phyloP scores from a whole-genome alignment of 2,329 filamentous ascomycete genomes.

The Monilinia laxa region DNA sequence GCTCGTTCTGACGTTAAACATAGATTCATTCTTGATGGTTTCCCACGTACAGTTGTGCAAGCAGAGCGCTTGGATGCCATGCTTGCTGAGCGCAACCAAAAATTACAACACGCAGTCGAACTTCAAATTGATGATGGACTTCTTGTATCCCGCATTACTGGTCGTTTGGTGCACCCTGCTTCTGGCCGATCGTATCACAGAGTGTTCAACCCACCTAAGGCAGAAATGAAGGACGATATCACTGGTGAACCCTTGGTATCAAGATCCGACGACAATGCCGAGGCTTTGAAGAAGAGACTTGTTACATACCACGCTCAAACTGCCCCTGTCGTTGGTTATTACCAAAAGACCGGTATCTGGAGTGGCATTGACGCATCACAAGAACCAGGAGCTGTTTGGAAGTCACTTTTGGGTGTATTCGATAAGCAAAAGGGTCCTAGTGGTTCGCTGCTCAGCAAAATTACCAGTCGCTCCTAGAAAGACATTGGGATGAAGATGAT shows the following conservation, averaged over 20 bases:
- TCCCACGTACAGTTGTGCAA: slow-evolving; percentile 94
- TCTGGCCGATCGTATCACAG: slow-evolving; percentile 97
- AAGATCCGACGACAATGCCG: slow-evolving; percentile 95
- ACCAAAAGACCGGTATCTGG: slow-evolving; percentile 98
- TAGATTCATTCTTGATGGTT: slow-evolving; percentile 98
- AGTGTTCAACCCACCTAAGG: slow-evolving; percentile 97
- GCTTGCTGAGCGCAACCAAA: slow-evolving; percentile 75
- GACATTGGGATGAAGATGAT: slow-evolving; percentile 8
- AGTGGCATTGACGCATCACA: slow-evolving; percentile 92
- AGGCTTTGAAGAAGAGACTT: slow-evolving; percentile 91
- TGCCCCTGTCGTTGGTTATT: slow-evolving; percentile 87
- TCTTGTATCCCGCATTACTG: slow-evolving; percentile 93
- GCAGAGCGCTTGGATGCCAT: slow-evolving; percentile 93
- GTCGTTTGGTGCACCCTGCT: slow-evolving; percentile 90
- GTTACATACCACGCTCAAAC: slow-evolving; percentile 94
- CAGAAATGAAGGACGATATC: slow-evolving; percentile 89
- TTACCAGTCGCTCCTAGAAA: slow-evolving; percentile 36
- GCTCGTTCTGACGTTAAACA: slow-evolving; percentile 27
- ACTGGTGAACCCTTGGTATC: slow-evolving; percentile 96
- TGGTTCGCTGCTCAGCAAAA: slow-evolving; percentile 40
- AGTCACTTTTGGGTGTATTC: slow-evolving; percentile 83
- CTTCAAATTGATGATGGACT: slow-evolving; percentile 95
- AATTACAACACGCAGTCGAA: slow-evolving; percentile 92
- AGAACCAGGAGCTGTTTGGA: slow-evolving; percentile 94
- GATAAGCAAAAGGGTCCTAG: slow-evolving; percentile 52